Evolutionary conservation across 306 rosid genomes (phyloP), one percentile per base, ranked within the genome.

Genomic region (Cotoneaster glaucophyllus): DNA sequence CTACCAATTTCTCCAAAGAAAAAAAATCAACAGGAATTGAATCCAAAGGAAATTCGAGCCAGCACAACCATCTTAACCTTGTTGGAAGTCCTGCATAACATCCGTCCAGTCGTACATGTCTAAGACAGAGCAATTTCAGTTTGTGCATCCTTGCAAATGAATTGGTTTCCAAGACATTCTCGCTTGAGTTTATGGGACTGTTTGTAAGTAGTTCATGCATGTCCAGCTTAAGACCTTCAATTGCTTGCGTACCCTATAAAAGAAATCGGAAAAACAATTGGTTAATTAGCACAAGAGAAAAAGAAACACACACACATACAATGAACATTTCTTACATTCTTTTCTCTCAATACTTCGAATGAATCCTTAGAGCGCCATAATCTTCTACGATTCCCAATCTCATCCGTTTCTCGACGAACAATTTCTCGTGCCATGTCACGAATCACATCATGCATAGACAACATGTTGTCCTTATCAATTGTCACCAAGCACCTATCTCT

Each of bases 401-500:
- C n/a, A n/a, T n/a, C n/a, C n/a, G n/a, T n/a, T n/a, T n/a, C 54
- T 4, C 0, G 2, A 4, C 32, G 13, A 22, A 41, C 71, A 13
- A 67, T 67, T 3, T 14, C 56, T 67, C 71, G 22, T 12, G 56
- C 54, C 71, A 67, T 67, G 21, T 43, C 71, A 22, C 71, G 7
- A 1, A 67, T 22, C 71, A 67, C 0, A 3, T 39, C 53, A 67
- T 67, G 56, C 54, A 39, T 41, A 0, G 22, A 0, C 12, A 67
- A 3, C 0, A 2, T 6, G 12, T 22, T 8, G 0, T 0, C 0
- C 1, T 0, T 0, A 22, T 67, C 71, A 2, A 41, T 41, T 11
- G 32, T 41, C 31, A 67, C 54, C 6, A 67, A 43, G 9, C 54
- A 41, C 3, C 56, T 43, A 39, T 67, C 32, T 0, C 6, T 43